Conservation (phyloP, 2,329 filamentous ascomycete species). For the Fusarium keratoplasticum region DNA sequence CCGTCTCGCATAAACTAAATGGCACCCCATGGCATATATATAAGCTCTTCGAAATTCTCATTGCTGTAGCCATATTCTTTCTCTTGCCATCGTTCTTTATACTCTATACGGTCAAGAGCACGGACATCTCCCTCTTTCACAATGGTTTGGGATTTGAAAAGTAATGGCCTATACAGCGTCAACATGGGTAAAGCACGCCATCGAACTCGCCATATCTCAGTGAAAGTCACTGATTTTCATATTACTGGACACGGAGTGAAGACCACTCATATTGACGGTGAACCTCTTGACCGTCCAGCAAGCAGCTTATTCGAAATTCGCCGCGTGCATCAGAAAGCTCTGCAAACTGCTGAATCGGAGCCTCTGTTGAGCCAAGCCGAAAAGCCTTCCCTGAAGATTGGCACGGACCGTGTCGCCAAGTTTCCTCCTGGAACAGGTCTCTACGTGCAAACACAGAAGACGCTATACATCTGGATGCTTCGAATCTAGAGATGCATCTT, state of each 20-base stretch:
- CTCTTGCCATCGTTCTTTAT: no score
- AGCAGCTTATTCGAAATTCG: neutral
- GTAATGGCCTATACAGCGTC: neutral
- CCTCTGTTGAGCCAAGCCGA: neutral
- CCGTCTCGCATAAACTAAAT: no score
- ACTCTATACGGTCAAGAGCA: neutral
- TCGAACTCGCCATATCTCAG: neutral
- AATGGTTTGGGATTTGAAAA: neutral
- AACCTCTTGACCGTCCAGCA: neutral
- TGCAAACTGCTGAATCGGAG: neutral
- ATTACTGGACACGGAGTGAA: neutral
- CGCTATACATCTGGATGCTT: neutral
- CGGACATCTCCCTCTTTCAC: neutral
- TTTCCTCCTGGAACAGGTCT: neutral
- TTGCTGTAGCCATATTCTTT: no score
- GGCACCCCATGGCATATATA: neutral
- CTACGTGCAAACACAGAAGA: neutral
- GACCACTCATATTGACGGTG: neutral
- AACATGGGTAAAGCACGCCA: neutral
- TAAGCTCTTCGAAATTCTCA: no score
- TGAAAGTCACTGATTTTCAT: neutral
- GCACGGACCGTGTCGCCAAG: neutral
- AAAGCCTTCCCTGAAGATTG: neutral
- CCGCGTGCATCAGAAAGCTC: neutral
- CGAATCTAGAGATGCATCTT: neutral